Conservation (phyloP, 139 green algal genomes). For the Coelastrella sp. region DNA sequence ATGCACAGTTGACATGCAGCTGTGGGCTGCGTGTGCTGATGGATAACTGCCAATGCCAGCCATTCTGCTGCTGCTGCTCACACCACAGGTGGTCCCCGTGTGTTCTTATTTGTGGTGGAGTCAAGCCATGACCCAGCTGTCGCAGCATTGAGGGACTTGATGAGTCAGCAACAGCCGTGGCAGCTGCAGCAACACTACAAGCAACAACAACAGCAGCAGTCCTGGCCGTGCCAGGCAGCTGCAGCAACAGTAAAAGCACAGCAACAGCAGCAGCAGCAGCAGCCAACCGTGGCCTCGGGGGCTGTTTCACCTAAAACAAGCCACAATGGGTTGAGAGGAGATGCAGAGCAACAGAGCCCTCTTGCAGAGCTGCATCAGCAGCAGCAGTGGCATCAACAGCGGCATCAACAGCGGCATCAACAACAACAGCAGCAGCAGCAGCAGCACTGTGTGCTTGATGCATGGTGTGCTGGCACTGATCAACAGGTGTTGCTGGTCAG, state of each 20-base stretch:
- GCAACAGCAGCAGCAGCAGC: constrained; percentile 18
- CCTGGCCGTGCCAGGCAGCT: neutral
- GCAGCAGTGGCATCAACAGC: neutral
- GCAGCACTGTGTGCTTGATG: neutral
- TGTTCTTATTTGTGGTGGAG: constrained; percentile 84
- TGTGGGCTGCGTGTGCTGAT: no score
- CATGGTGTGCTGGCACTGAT: neutral
- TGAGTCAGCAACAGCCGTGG: neutral
- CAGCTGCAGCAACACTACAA: neutral
- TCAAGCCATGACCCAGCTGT: constrained; percentile 59
- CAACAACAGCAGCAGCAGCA: constrained; percentile 11
- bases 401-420: no score
- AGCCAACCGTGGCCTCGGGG: no score
- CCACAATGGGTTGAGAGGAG: no score
- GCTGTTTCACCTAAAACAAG: no score
- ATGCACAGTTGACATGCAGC: no score
- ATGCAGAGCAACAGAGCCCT: no score
- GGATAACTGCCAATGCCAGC: no score
- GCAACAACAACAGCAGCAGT: neutral
- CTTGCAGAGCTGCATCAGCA: neutral
- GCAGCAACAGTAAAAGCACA: neutral
- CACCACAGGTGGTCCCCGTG: constrained; percentile 53
- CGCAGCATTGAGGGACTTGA: constrained; percentile 39
- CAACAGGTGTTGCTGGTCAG: constrained; percentile 54
- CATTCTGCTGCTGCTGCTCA: neutral